Evolutionary conservation across 2,329 filamentous ascomycete species (phyloP).

Genomic region (Aspergillus nomiae): DNA sequence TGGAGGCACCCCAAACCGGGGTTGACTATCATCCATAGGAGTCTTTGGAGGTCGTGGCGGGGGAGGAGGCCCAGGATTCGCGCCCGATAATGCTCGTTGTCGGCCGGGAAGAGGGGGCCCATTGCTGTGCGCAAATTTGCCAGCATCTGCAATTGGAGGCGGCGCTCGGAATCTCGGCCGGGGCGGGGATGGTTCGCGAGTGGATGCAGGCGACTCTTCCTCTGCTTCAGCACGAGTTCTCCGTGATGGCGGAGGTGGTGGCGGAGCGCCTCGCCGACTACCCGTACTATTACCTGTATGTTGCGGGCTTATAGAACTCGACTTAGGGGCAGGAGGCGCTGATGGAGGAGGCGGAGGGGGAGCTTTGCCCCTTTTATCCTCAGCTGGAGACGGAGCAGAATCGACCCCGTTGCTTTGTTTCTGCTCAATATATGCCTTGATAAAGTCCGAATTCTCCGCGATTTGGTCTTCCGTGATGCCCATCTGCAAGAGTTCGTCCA

Average conservation of each 20-base stretch:
- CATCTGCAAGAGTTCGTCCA: conserved; percentile 64
- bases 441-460: conserved; percentile 67
- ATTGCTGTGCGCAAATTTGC: conserved; percentile 71
- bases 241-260: conserved; percentile 58
- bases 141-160: conserved; percentile 85
- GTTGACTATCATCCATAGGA: conserved; percentile 65
- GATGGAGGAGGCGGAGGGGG: conserved; percentile 67
- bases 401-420: conserved; percentile 58
- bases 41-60: conserved; percentile 71
- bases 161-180: conserved; percentile 78
- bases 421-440: conserved; percentile 67
- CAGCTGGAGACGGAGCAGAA: conserved; percentile 38
- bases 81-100: conserved; percentile 52
- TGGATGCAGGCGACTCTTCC: conserved; percentile 62
- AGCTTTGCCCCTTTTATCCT: conserved; percentile 53
- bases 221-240: conserved; percentile 48
- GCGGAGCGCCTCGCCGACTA: conserved; percentile 60
- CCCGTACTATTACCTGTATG: conserved; percentile 58
- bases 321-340: conserved; percentile 44
- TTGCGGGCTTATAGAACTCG: conserved; percentile 59
- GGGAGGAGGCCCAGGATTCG: conserved; percentile 63
- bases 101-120: conserved; percentile 50
- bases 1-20: conserved; percentile 76
- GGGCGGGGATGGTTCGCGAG: conserved; percentile 71
- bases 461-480: conserved; percentile 71